Base-by-base conservation (phyloP, 768 basidiomycete genomes). In the Lactifluus rugatus region DNA sequence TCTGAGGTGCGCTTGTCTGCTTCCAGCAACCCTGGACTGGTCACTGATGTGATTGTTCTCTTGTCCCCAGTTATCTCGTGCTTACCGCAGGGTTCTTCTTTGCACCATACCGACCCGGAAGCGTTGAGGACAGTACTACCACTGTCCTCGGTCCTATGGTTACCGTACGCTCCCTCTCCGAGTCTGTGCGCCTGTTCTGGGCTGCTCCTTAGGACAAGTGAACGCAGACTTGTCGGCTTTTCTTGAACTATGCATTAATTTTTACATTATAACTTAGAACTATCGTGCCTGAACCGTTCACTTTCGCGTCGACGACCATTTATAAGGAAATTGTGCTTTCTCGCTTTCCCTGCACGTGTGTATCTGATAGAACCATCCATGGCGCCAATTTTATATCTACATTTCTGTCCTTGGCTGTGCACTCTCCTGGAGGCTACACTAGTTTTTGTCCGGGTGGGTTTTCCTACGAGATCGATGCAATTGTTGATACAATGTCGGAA, bases 31-130 rank as follows among this genome's bases (percentile, higher is more conserved):
- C 25, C 25, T 6, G 23, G 44, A n/a, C 10, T 21, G 2, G 13
- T 58, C 28, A 36, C n/a, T 42, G 11, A 50, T 34, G 21, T 5
- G 19, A 17, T 44, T 46, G 41, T 52, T 31, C 14, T 26, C 23
- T 50, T n/a, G 9, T n/a, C 32, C 5, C 11, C 67, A 96, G 93
- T 64, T 99, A 99, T 70, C 76, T 98, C 48, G 94, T 97, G 47
- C 82, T 99, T 34, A 71, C 81, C 36, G 81, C 90, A 31, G 96
- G 96, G 21, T 99, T 98, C 76, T 97, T 86, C 76, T 95, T 83
- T 65, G 94, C 91, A 2, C 89, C 90, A 13, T 69, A 70, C 26
- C 52, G 31, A 11, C 8, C 52, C 13, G 62, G 65, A n/a, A 63
- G 62, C 21, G 67, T 28, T 5, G 65, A 61, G 21, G 54, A 54